phyloP scores from a whole-genome alignment of 1,284 basidiomycete species.

The Pterula multifida region DNA sequence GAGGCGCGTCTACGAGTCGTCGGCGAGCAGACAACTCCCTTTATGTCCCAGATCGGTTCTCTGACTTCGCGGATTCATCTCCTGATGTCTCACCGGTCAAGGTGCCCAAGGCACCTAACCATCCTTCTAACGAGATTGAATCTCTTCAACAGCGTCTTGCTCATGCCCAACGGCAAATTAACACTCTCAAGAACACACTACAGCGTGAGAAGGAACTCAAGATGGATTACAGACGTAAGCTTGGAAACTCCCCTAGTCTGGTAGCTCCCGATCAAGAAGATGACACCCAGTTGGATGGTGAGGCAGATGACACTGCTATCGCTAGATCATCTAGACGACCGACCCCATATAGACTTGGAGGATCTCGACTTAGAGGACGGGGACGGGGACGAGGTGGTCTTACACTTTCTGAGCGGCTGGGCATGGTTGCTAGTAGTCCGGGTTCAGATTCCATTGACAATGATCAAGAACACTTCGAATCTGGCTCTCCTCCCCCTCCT shows the following conservation, averaged over 20 bases:
- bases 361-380: constrained; percentile 26
- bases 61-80: constrained; percentile 45
- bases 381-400: constrained; percentile 38
- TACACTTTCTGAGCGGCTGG: constrained; percentile 51
- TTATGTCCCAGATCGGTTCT: constrained; percentile 20
- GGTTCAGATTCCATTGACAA: constrained; percentile 33
- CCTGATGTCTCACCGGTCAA: constrained; percentile 57
- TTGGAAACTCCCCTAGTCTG: constrained; percentile 27
- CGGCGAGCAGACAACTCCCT: constrained; percentile 46
- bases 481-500: constrained; percentile 33
- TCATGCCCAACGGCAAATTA: constrained; percentile 74
- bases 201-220: constrained; percentile 71
- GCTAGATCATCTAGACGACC: constrained; percentile 9
- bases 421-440: constrained; percentile 42
- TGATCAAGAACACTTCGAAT: constrained; percentile 27
- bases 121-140: constrained; percentile 71
- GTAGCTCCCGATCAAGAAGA: constrained; percentile 30
- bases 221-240: constrained; percentile 47
- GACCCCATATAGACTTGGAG: constrained; percentile 15
- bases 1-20: constrained; percentile 53
- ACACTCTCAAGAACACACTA: constrained; percentile 64
- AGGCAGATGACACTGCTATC: constrained; percentile 22
- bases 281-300: constrained; percentile 19
- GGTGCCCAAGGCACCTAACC: constrained; percentile 42
- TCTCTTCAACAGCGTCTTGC: constrained; percentile 66